Evolutionary conservation across 2,329 filamentous ascomycete genomes (phyloP).

Genomic region (Claviceps sp.): DNA sequence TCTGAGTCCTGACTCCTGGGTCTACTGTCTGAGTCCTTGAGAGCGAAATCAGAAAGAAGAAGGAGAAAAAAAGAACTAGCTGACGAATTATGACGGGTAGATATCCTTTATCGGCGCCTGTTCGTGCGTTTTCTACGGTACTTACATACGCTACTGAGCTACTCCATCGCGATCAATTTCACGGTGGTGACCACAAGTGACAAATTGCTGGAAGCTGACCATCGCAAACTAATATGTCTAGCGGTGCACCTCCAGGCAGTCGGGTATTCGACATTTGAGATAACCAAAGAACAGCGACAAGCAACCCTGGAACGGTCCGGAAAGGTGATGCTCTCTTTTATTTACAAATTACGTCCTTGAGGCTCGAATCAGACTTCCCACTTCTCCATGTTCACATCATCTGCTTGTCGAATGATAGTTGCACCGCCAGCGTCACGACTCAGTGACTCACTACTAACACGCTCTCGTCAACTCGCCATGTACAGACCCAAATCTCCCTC

Average conservation of each 20-base stretch:
- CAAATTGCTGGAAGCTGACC: too few relatives aligned
- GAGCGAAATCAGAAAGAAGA: too few relatives aligned
- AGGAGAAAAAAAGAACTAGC: background rate
- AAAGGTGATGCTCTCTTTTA: background rate
- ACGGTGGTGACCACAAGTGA: too few relatives aligned
- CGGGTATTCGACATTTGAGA: slow-evolving; percentile 1
- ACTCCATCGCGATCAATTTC: background rate
- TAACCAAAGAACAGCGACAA: background rate
- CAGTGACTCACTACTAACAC: background rate
- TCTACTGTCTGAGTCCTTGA: too few relatives aligned
- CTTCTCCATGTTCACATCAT: too few relatives aligned
- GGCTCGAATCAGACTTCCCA: too few relatives aligned
- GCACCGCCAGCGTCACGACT: too few relatives aligned
- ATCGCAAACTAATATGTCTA: background rate
- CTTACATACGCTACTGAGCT: background rate
- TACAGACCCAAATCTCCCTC: slow-evolving; percentile 6
- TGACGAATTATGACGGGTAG: background rate
- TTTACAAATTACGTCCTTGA: too few relatives aligned
- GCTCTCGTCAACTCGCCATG: background rate
- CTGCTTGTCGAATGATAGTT: too few relatives aligned
- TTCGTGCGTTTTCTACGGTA: background rate
- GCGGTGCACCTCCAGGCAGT: background rate
- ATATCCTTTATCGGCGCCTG: background rate
- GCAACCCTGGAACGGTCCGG: background rate
- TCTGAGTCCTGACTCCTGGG: too few relatives aligned